These are phyloP conservation scores for Fusarium sp. DNA, from an alignment of 2,329 filamentous ascomycete genomes.

Conservation along the genomic window DNA sequence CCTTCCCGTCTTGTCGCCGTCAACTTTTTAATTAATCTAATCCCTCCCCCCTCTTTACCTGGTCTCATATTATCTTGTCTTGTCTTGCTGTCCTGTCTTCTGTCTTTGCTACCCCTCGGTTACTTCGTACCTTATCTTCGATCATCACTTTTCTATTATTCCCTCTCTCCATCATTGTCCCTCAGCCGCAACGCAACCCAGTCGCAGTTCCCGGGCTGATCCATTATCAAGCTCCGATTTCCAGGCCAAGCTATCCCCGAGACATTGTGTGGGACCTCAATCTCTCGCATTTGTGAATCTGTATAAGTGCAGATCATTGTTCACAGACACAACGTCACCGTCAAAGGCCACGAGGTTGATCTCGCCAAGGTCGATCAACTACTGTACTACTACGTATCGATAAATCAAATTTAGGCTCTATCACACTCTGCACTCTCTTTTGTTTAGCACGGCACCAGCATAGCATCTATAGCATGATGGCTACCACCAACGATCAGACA, in stretches of 20 bases:
- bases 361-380: neutral
- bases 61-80: neutral
- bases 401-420: slow-evolving; percentile 7
- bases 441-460: neutral
- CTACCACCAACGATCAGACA: slow-evolving; percentile 46
- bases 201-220: neutral
- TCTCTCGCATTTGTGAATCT: slow-evolving; percentile 30
- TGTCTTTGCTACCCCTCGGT: slow-evolving; percentile 20
- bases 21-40: slow-evolving; percentile 30
- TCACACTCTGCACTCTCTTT: neutral
- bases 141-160: slow-evolving; percentile 1
- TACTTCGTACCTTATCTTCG: neutral
- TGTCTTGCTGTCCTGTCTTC: slow-evolving; percentile 2
- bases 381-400: slow-evolving; percentile 5
- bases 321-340: slow-evolving; percentile 21
- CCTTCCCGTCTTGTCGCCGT: slow-evolving; percentile 28
- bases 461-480: slow-evolving; percentile 42
- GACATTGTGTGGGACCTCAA: slow-evolving; percentile 32
- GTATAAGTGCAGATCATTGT: slow-evolving; percentile 38
- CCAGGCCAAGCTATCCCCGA: slow-evolving; percentile 17
- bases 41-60: slow-evolving; percentile 21
- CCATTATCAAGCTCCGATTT: neutral
- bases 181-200: neutral
- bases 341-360: slow-evolving; percentile 25
- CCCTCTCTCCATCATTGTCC: neutral